phyloP scores from a whole-genome alignment of 2,329 filamentous ascomycete genomes.

The Epichloe elymi region DNA sequence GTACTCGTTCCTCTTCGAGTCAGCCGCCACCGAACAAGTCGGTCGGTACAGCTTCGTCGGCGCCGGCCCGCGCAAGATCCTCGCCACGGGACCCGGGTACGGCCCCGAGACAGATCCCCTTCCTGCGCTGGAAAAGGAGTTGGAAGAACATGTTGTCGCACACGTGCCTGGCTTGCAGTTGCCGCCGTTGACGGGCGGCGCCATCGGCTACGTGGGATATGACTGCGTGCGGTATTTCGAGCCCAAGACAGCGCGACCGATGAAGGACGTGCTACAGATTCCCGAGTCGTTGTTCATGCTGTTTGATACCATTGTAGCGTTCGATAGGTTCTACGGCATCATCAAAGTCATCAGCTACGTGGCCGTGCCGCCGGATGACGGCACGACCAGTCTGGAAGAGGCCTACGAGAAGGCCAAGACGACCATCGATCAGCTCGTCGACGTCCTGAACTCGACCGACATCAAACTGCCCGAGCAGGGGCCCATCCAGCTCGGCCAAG shows the following conservation, averaged over 20 bases:
- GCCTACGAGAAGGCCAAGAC: conserved; percentile 53
- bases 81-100: conserved; percentile 80
- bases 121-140: conserved; percentile 66
- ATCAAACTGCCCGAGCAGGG: conserved; percentile 65
- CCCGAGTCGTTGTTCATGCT: conserved; percentile 96
- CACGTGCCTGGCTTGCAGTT: conserved; percentile 71
- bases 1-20: conserved; percentile 91
- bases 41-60: conserved; percentile 94
- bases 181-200: conserved; percentile 79
- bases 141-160: conserved; percentile 66
- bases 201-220: conserved; percentile 93
- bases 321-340: conserved; percentile 88
- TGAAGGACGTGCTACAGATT: conserved; percentile 78
- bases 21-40: conserved; percentile 84
- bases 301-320: conserved; percentile 85
- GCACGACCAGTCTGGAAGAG: conserved; percentile 36
- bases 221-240: conserved; percentile 98
- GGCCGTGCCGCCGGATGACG: conserved; percentile 49
- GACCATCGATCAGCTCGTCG: conserved; percentile 53
- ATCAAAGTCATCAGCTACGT: conserved; percentile 92
- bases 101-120: conserved; percentile 76
- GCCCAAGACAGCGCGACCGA: conserved; percentile 79
- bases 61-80: conserved; percentile 62
- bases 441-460: conserved; percentile 59
- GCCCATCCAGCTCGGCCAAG: conserved; percentile 57